Percentiles rank a stretch among this genome's conserved stretches.
These are phyloP conservation scores for Colletotrichum orbiculare DNA, from an alignment of 2,329 filamentous ascomycete species.

Conservation along the genomic window DNA sequence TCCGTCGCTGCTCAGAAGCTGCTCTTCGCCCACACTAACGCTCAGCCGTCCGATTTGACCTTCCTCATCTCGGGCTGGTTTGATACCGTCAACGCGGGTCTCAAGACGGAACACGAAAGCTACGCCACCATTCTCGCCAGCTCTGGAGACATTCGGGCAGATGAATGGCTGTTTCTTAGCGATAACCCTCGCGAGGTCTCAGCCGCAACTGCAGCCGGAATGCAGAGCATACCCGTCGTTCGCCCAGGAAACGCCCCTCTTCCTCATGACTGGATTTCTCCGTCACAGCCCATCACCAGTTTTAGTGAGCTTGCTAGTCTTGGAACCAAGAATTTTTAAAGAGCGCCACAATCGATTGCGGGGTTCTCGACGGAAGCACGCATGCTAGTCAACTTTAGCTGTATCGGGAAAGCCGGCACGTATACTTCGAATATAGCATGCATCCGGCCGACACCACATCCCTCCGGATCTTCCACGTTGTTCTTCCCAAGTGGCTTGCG, in stretches of 20 bases:
- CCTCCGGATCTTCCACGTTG: slow-evolving; percentile 1
- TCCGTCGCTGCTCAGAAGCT: slow-evolving; percentile 85
- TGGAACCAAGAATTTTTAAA: slow-evolving; percentile 15
- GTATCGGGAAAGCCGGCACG: slow-evolving; percentile 17
- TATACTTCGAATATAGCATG: slow-evolving; percentile 29
- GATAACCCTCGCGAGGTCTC: slow-evolving; percentile 80
- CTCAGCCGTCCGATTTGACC: slow-evolving; percentile 68
- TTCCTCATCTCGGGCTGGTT: slow-evolving; percentile 74
- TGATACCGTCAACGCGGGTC: slow-evolving; percentile 83
- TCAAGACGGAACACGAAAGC: slow-evolving; percentile 74
- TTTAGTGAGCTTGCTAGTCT: slow-evolving; percentile 42
- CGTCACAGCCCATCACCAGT: slow-evolving; percentile 47
- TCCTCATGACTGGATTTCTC: slow-evolving; percentile 56
- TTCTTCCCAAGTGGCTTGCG: too few species aligned
- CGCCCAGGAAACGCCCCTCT: slow-evolving; percentile 78
- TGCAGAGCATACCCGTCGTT: slow-evolving; percentile 70
- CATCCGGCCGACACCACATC: slow-evolving; percentile 30
- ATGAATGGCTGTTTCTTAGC: slow-evolving; percentile 80
- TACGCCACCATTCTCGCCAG: slow-evolving; percentile 72
- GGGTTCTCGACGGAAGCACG: slow-evolving; percentile 7
- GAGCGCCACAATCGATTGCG: background rate
- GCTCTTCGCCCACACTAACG: slow-evolving; percentile 76
- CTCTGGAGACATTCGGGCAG: slow-evolving; percentile 56
- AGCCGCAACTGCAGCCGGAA: slow-evolving; percentile 71
- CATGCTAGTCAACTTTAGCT: slow-evolving; percentile 16